Base-by-base conservation (phyloP, 768 basidiomycete species). In the Hygrophoropsis aurantiaca region DNA sequence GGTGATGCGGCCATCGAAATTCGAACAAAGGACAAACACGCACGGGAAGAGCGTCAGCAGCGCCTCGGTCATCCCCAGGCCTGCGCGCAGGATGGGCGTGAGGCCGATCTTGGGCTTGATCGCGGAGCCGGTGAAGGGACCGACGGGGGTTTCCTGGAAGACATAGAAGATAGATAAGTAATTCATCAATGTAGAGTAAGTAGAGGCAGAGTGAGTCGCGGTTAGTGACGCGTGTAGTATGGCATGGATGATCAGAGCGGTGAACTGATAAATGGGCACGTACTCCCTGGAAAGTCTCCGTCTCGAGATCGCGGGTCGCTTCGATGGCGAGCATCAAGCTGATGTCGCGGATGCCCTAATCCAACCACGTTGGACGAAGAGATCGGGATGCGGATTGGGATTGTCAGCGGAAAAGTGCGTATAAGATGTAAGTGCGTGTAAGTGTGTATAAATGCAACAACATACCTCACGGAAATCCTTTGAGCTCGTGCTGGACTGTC, bases 1-100 rank as follows among this genome's bases (percentile, higher is more conserved):
- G 27, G 36, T 18, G 20, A 19, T 50, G 43, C 46, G 52, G 21
- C 6, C 23, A 23, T 25, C 26, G 41, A 46, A 21, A 40, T n/a
- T 30, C 5, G 7, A 9, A 7, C 11, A 11, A 6, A 16, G 34
- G 30, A 21, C 36, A 41, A 34, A 36, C 11, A 75, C 89, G 32
- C 74, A 87, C 76, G 93, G 94, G 66, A 94, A 95, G 42, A 94
- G 73, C 44, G 80, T 80, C 50, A 94, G 70, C 69, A 97, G 67
- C 18, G 89, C 90, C 56, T 95, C 91, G 1, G 87, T 80, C 92
- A 98, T 94, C 15, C 93, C 92, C 52, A 94, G 70, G 5, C 95
- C 95, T 24, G 95, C 95, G 32, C 95, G 83, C 46, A 98, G 74
- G 57, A 98, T 91, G 33, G 95, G 95, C 2, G 90, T 85, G 44